These are phyloP conservation scores for Teunomyces kruisii DNA, from an alignment of 805 yeast genomes.

Conservation along the genomic window DNA sequence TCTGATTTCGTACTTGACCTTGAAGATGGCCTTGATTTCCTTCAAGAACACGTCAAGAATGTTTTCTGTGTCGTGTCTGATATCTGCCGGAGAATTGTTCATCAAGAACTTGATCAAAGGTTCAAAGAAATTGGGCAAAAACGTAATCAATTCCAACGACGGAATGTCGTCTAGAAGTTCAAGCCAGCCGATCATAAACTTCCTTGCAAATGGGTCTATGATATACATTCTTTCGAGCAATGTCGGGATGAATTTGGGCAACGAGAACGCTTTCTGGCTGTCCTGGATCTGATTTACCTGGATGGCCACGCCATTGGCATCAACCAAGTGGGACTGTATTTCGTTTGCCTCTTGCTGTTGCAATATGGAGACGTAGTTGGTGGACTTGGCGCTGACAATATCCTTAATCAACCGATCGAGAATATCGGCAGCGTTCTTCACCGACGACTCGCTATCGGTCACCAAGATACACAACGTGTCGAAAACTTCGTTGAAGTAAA, in stretches of 20 bases:
- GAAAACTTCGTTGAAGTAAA: constrained; percentile 91
- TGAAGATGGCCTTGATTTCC: constrained; percentile 76
- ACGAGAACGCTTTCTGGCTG: constrained; percentile 69
- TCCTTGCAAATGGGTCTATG: constrained; percentile 87
- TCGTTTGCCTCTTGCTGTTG: constrained; percentile 41
- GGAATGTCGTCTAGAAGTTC: constrained; percentile 91
- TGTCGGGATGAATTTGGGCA: constrained; percentile 88
- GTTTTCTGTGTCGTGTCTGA: constrained; percentile 79
- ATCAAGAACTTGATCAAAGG: constrained; percentile 73
- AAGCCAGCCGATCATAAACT: constrained; percentile 91
- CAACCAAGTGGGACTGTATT: constrained; percentile 44
- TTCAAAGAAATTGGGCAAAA: constrained; percentile 84
- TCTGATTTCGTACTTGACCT: constrained; percentile 57
- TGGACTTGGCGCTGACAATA: constrained; percentile 91
- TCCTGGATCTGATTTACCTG: constrained; percentile 62
- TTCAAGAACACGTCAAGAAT: constrained; percentile 71
- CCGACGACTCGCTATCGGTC: constrained; percentile 87
- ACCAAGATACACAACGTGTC: constrained; percentile 88
- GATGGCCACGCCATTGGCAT: constrained; percentile 56
- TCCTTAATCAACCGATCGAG: constrained; percentile 89
- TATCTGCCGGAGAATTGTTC: constrained; percentile 83
- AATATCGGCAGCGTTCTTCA: constrained; percentile 92
- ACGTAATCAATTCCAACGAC: constrained; percentile 81
- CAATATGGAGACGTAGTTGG: constrained; percentile 77
- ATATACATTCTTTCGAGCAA: constrained; percentile 88